Evolutionary conservation across 108 stramenopile species (phyloP).

Genomic region (Conticribra guillardii): DNA sequence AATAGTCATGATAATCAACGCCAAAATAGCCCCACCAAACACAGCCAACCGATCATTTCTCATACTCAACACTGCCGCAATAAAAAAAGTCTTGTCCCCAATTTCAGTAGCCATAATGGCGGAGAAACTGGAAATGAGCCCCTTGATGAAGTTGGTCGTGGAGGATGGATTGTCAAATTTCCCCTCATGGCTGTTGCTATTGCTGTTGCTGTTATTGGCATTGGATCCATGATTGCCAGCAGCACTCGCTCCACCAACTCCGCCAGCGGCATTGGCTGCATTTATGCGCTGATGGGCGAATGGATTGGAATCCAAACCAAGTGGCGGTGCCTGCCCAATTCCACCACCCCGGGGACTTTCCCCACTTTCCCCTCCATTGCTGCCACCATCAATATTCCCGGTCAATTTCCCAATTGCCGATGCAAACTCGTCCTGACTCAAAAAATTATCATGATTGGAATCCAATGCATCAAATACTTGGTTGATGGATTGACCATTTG

Average conservation of each 20-base stretch:
- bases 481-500: too few species aligned
- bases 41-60: conserved; percentile 88
- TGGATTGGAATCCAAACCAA: conserved; percentile 49
- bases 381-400: neutral
- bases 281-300: conserved; percentile 23
- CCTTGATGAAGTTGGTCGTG: conserved; percentile 57
- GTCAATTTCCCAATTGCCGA: conserved; percentile 12
- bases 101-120: conserved; percentile 99
- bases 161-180: conserved; percentile 46
- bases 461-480: conserved; percentile 36
- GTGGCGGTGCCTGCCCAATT: conserved; percentile 34
- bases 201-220: conserved; percentile 4
- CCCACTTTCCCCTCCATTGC: neutral
- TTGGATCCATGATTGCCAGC: too few species aligned
- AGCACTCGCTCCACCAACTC: too few species aligned
- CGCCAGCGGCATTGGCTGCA: too few species aligned
- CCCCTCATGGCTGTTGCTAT: neutral
- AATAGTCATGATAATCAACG: conserved; percentile 96
- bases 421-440: conserved; percentile 20
- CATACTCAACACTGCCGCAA: conserved; percentile 98
- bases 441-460: conserved; percentile 32
- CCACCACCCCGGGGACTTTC: neutral
- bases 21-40: conserved; percentile 90
- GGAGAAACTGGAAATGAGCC: conserved; percentile 73
- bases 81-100: conserved; percentile 99